Evolutionary conservation across 352 stramenopile genomes (phyloP), one percentile per base, ranked within the genome.

Genomic region (Globisporangium spiculum): DNA sequence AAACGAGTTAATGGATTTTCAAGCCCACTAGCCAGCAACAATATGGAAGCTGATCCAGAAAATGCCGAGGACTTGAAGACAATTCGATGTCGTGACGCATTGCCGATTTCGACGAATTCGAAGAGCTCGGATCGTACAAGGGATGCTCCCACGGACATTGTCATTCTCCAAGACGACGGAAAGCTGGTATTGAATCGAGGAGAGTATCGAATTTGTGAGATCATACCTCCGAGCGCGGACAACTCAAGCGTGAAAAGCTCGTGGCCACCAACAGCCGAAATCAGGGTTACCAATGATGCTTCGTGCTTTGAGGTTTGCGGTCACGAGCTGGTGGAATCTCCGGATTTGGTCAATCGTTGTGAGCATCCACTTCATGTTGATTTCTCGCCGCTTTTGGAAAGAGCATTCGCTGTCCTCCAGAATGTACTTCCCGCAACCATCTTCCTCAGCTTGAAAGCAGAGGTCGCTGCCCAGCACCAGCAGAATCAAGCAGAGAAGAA

Each of bases 1-100:
- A 80, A 78, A 56, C 71, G 69, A 2, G 24, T 85, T 5, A 60
- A 63, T n/a, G 18, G 7, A 4, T 24, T 63, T 26, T 26, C 41
- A 44, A 44, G 22, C 63, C 27, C 10, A 1, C 12, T 4, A 22
- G 2, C 24, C 12, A 8, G 24, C 24, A 68, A 38, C 1, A 48
- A 8, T 8, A 4, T 60, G 34, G 52, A 18, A 22, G 30, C 44
- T 10, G 44, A 22, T 36, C 6, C 16, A 20, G 8, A 48, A 4
- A 9, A 46, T 8, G 32, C 18, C n/a, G 56, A 53, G 10, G 20
- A 30, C 3, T 22, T 71, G 56, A 55, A 41, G 32, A 70, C 69
- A 14, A 63, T 88, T 32, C 68, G 67, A 27, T 89, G 81, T 60
- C 70, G 73, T 46, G 77, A 86, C 50, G 81, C 79, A 7, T 67